Percentiles rank a stretch among this genome's conserved stretches.
These are phyloP conservation scores for Gnomoniopsis sp. DNA, from an alignment of 2,329 filamentous ascomycete genomes.

Conservation along the genomic window DNA sequence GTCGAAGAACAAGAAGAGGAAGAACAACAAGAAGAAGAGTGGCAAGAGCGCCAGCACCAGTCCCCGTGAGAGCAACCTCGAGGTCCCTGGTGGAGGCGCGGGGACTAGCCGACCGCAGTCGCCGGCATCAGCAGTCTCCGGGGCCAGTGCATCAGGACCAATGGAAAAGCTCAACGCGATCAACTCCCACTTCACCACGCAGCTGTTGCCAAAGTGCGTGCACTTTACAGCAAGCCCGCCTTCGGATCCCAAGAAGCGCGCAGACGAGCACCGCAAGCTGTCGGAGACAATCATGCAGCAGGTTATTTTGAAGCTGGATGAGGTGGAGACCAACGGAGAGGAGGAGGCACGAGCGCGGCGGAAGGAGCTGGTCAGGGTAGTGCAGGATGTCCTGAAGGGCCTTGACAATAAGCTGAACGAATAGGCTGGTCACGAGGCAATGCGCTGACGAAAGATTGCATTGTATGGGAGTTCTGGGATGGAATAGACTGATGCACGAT, in stretches of 20 bases:
- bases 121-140: slow-evolving; percentile 27
- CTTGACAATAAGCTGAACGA: slow-evolving; percentile 47
- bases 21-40: slow-evolving; percentile 39
- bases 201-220: slow-evolving; percentile 63
- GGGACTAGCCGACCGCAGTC: slow-evolving; percentile 36
- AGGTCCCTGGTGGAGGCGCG: slow-evolving; percentile 31
- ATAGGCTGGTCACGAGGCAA: background rate
- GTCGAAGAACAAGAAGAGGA: slow-evolving; percentile 33
- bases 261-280: slow-evolving; percentile 71
- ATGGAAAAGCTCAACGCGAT: slow-evolving; percentile 67
- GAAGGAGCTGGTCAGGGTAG: slow-evolving; percentile 70
- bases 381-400: slow-evolving; percentile 62
- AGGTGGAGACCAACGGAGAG: slow-evolving; percentile 70
- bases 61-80: slow-evolving; percentile 41
- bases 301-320: slow-evolving; percentile 73
- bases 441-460: background rate
- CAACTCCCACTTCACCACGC: slow-evolving; percentile 57
- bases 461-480: background rate
- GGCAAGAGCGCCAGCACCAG: slow-evolving; percentile 40
- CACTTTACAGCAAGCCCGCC: slow-evolving; percentile 63
- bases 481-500: background rate
- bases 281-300: slow-evolving; percentile 75
- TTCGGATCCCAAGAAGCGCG: slow-evolving; percentile 60
- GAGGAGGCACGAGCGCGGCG: slow-evolving; percentile 59
- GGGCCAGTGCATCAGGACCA: slow-evolving; percentile 30